A percentile compares a stretch with the other conserved stretches of the same genome.
phyloP scores from a whole-genome alignment of 164 flowering plant genomes.

The Vitis labrusca region DNA sequence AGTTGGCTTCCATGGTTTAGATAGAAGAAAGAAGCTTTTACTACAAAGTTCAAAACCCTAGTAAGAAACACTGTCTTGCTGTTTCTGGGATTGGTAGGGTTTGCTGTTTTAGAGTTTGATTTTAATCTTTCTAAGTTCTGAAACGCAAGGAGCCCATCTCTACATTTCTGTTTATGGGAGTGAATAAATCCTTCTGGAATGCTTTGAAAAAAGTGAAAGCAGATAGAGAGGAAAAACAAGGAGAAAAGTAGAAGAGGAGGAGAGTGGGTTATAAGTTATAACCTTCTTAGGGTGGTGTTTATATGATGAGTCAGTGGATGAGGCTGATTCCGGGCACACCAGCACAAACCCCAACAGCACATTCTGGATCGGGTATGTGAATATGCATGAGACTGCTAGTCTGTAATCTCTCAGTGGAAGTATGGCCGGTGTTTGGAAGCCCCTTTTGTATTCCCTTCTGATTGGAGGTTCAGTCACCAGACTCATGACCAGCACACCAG shows the following conservation, averaged over 20 bases:
- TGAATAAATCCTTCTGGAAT: conserved; percentile 6
- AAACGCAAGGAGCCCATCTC: conserved; percentile 21
- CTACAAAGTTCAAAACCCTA: conserved; percentile 18
- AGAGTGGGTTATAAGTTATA: conserved; percentile 2
- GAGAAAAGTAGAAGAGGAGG: not conserved
- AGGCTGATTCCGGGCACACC: not conserved
- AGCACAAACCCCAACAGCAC: not conserved
- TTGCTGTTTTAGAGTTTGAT: conserved; percentile 14
- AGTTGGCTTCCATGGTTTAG: too few relatives aligned
- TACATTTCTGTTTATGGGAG: conserved; percentile 14
- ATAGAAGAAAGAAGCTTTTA: not conserved
- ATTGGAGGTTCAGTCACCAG: not conserved
- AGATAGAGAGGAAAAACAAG: not conserved
- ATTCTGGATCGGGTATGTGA: conserved; percentile 12
- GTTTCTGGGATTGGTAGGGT: not conserved
- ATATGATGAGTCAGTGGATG: too few relatives aligned
- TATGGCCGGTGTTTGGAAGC: not conserved
- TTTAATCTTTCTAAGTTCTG: conserved; percentile 20
- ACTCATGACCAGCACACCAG: not conserved
- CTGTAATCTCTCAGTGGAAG: conserved; percentile 14
- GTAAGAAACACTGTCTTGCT: not conserved
- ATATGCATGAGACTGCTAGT: conserved; percentile 13
- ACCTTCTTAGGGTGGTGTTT: not conserved
- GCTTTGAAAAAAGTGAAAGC: conserved; percentile 17
- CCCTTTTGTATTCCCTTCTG: not conserved